Conservation (phyloP, 805 yeast genomes). For the Yarrowia sp. region DNA sequence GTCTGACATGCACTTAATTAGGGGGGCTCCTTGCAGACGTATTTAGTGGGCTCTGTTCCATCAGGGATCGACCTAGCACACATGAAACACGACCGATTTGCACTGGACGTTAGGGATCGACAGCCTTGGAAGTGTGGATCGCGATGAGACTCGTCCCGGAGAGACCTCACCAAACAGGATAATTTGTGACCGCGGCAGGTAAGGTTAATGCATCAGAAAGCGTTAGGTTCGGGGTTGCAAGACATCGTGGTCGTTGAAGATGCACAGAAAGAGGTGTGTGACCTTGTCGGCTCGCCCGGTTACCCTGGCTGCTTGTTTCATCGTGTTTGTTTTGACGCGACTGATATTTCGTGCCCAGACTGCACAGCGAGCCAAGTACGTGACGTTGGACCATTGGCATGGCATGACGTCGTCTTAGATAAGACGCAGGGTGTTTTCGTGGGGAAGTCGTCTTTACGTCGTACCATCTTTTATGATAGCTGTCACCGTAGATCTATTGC, state of each 20-base stretch:
- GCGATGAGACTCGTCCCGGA: background rate
- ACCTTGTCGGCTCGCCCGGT: background rate
- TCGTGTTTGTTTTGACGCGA: background rate
- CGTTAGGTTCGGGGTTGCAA: background rate
- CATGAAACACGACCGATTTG: background rate
- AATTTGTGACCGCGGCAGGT: background rate
- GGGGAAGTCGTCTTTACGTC: slow-evolving; percentile 2
- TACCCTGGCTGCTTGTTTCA: slow-evolving; percentile 17
- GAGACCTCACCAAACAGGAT: background rate
- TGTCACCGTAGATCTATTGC: background rate
- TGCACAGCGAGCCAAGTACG: background rate
- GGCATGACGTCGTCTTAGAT: background rate
- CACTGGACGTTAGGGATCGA: background rate
- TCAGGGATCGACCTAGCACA: too few species aligned
- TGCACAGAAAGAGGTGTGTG: background rate
- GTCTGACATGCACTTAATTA: background rate
- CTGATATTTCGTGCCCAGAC: background rate
- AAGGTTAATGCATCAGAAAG: background rate
- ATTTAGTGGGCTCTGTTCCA: too few species aligned
- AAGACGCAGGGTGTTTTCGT: background rate
- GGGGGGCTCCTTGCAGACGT: too few species aligned
- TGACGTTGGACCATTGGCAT: too few species aligned
- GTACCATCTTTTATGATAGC: background rate
- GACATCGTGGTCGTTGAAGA: background rate
- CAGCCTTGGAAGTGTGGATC: background rate